Percentiles rank a stretch among this genome's conserved stretches.
Evolutionary conservation across 106 monocot genomes (phyloP).

Genomic region (Acorus calamus): DNA sequence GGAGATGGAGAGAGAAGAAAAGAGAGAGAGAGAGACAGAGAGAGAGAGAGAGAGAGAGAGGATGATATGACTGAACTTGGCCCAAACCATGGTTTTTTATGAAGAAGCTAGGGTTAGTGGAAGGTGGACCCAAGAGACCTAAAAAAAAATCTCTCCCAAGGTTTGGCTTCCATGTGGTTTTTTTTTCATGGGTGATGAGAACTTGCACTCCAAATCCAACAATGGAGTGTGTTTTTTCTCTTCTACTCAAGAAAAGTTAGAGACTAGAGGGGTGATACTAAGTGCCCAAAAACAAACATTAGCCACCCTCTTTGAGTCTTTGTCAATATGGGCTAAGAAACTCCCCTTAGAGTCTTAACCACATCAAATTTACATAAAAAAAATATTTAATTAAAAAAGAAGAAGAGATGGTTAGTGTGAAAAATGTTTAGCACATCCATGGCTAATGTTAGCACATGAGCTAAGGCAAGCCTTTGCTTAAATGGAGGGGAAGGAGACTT

Average conservation of each 20-base stretch:
- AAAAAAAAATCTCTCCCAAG: constrained; percentile 16
- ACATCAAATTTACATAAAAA: constrained; percentile 14
- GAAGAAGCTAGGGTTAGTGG: background rate
- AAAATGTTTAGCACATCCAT: constrained; percentile 6
- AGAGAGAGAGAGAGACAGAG: no score
- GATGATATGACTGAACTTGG: background rate
- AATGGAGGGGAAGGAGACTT: no score
- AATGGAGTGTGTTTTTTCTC: constrained; percentile 5
- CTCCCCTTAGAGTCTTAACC: constrained; percentile 29
- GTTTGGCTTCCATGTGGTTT: constrained; percentile 2
- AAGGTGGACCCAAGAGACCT: background rate
- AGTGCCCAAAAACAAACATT: constrained; percentile 37
- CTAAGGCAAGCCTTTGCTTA: no score
- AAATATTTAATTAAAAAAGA: constrained; percentile 1
- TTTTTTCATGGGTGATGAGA: background rate
- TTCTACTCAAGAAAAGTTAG: background rate
- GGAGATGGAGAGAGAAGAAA: background rate
- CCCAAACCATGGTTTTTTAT: background rate
- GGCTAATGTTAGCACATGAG: no score
- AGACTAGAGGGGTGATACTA: constrained; percentile 16
- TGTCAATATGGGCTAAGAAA: constrained; percentile 4
- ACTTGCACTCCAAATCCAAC: constrained; percentile 30
- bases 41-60: background rate
- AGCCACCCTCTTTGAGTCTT: constrained; percentile 15
- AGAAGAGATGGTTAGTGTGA: constrained; percentile 12